Percentiles rank a stretch among this genome's conserved stretches.
phyloP scores from a whole-genome alignment of 257 asterid genomes.

The Penstemon newberryi region DNA sequence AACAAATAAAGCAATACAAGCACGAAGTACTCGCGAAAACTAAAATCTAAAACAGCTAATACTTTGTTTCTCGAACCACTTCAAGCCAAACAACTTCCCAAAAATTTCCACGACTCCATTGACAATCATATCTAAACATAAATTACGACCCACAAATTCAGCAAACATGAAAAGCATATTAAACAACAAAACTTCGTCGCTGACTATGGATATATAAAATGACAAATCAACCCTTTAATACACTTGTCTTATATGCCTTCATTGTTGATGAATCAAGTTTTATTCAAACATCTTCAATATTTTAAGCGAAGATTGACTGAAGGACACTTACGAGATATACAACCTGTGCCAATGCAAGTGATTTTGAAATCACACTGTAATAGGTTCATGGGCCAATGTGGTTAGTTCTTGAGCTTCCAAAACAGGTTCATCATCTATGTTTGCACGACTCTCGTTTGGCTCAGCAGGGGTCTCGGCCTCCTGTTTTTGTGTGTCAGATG shows the following conservation, averaged over 20 bases:
- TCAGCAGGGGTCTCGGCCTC: conserved; percentile 19
- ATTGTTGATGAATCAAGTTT: conserved; percentile 22
- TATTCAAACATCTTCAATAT: background rate
- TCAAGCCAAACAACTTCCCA: conserved; percentile 33
- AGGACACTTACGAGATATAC: conserved; percentile 10
- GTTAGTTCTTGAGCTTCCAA: conserved; percentile 37
- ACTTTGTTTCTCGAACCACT: conserved; percentile 23
- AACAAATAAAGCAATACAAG: conserved; percentile 36
- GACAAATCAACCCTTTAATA: conserved; percentile 37
- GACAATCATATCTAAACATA: conserved; percentile 15
- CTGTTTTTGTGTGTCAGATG: conserved; percentile 21
- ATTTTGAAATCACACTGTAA: conserved; percentile 39
- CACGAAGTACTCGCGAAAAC: conserved; percentile 3
- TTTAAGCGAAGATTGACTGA: conserved; percentile 32
- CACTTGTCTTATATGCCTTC: conserved; percentile 33
- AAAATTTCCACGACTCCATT: conserved; percentile 39
- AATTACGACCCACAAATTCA: conserved; percentile 29
- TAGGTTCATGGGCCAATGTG: conserved; percentile 29
- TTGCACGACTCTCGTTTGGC: conserved; percentile 30
- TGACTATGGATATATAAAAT: conserved; percentile 34
- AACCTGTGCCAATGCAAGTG: conserved; percentile 4
- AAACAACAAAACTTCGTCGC: conserved; percentile 40
- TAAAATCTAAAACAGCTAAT: too few species aligned
- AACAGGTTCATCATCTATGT: conserved; percentile 27
- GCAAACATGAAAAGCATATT: conserved; percentile 43